These are phyloP conservation scores for Cardiospermum halicacabum DNA, from an alignment of 345 rosid species.

Conservation along the genomic window DNA sequence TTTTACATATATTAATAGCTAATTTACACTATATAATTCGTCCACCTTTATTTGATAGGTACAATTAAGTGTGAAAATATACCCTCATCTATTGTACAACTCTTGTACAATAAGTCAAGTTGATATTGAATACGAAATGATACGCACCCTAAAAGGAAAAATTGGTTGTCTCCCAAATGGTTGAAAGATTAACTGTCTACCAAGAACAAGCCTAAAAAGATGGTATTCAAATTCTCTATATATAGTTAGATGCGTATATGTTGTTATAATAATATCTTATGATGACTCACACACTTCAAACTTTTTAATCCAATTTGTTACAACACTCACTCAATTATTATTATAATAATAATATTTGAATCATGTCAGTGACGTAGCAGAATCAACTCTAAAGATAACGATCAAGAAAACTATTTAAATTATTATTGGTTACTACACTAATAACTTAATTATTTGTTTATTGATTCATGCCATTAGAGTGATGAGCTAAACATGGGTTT, in stretches of 20 bases:
- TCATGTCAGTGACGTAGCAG: background rate
- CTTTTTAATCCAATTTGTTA: background rate
- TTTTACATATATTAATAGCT: too few relatives aligned
- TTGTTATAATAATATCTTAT: background rate
- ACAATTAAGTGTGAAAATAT: too few relatives aligned
- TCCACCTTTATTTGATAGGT: too few relatives aligned
- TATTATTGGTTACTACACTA: too few relatives aligned
- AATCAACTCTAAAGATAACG: background rate
- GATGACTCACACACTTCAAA: background rate
- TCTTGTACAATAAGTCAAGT: too few relatives aligned
- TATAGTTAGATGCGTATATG: background rate
- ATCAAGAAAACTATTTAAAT: background rate
- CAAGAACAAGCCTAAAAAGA: background rate
- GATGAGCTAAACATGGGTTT: too few relatives aligned
- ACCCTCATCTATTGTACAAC: too few relatives aligned
- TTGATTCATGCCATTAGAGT: too few relatives aligned
- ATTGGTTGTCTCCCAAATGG: slow-evolving; percentile 10
- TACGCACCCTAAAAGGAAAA: too few relatives aligned
- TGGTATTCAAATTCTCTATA: background rate
- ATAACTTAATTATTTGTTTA: too few relatives aligned
- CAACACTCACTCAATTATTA: background rate
- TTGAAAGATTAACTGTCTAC: slow-evolving; percentile 10
- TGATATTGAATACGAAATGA: too few relatives aligned
- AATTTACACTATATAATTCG: too few relatives aligned
- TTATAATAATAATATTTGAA: background rate